phyloP scores from a whole-genome alignment of 208 protist genomes.

The Tritrichomonas foetus region DNA sequence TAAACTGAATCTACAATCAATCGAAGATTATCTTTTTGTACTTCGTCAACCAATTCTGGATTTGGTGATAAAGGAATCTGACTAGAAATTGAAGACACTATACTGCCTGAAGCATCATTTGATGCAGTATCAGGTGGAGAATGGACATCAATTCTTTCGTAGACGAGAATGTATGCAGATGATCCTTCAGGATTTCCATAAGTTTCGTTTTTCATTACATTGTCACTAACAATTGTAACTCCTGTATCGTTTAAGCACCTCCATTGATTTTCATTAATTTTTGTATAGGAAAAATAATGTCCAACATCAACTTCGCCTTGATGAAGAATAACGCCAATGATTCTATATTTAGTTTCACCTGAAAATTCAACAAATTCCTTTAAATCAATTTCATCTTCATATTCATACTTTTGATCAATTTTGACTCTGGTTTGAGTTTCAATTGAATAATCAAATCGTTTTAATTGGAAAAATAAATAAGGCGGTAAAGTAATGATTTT shows the following conservation, averaged over 20 bases:
- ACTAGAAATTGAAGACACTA: neutral
- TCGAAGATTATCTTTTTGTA: neutral
- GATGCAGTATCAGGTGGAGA: neutral
- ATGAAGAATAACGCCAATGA: constrained; percentile 6
- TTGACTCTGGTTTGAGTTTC: neutral
- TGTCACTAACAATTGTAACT: neutral
- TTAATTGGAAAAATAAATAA: neutral
- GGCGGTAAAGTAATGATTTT: neutral
- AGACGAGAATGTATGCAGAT: neutral
- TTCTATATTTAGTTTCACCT: neutral
- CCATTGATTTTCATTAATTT: neutral
- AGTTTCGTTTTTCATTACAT: no score
- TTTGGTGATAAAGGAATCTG: neutral
- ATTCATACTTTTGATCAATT: neutral
- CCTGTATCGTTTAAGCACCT: neutral
- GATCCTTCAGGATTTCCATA: neutral
- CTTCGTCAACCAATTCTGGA: neutral
- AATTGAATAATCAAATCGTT: neutral
- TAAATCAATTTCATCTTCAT: neutral
- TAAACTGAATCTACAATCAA: neutral
- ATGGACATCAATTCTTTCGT: neutral
- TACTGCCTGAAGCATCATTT: neutral
- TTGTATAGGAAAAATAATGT: neutral
- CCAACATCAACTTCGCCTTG: constrained; percentile 21
- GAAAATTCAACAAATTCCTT: neutral